Percentiles rank a stretch among this genome's conserved stretches.
These are phyloP conservation scores for Trichoderma asperellum DNA, from an alignment of 2,329 filamentous ascomycete species.

Conservation along the genomic window DNA sequence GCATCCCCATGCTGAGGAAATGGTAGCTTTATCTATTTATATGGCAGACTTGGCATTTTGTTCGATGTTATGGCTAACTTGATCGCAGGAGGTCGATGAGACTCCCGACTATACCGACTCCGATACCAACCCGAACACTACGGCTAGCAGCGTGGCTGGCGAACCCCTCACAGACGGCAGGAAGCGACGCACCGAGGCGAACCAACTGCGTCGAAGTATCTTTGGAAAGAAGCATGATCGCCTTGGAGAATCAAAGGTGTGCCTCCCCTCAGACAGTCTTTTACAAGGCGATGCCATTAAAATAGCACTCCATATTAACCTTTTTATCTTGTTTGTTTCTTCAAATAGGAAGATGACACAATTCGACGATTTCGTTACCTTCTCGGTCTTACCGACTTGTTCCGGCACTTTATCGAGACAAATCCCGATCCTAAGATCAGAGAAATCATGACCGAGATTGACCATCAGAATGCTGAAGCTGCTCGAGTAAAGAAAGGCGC, in stretches of 20 bases:
- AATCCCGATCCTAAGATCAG: constrained; percentile 95
- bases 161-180: constrained; percentile 76
- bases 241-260: constrained; percentile 88
- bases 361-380: constrained; percentile 94
- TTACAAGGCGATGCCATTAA: background rate
- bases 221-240: constrained; percentile 94
- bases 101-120: constrained; percentile 69
- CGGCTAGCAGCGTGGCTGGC: constrained; percentile 82
- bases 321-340: background rate
- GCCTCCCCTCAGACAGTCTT: constrained; percentile 10
- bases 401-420: constrained; percentile 98
- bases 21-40: constrained; percentile 46
- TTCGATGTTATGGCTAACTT: constrained; percentile 5
- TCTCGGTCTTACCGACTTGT: constrained; percentile 91
- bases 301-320: background rate
- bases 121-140: constrained; percentile 69
- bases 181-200: constrained; percentile 82
- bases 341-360: constrained; percentile 81
- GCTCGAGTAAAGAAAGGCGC: constrained; percentile 72
- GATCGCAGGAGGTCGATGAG: constrained; percentile 62
- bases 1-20: constrained; percentile 50
- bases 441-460: constrained; percentile 91
- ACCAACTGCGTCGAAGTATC: constrained; percentile 87
- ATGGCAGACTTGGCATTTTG: background rate
- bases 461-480: constrained; percentile 83